These are phyloP conservation scores for Prunella vulgaris DNA, from an alignment of 257 asterid species.

Conservation along the genomic window DNA sequence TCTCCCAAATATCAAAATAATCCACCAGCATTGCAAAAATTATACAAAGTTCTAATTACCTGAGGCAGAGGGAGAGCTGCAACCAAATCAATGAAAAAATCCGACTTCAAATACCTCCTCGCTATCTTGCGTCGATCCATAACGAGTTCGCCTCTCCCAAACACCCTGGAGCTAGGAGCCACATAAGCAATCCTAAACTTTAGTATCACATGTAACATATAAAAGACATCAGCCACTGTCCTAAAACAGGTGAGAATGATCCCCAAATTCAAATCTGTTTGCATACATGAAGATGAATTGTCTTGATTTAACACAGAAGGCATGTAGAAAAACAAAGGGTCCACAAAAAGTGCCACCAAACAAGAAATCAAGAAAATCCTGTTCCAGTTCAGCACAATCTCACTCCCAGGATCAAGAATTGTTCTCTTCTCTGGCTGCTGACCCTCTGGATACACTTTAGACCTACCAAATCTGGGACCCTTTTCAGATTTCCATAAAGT, in stretches of 20 bases:
- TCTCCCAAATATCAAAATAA: neutral
- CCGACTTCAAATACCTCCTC: constrained; percentile 62
- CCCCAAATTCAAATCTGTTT: constrained; percentile 59
- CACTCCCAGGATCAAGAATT: constrained; percentile 82
- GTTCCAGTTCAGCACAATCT: constrained; percentile 68
- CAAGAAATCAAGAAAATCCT: constrained; percentile 67
- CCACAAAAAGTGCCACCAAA: constrained; percentile 73
- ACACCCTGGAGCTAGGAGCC: constrained; percentile 79
- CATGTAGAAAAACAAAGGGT: constrained; percentile 74
- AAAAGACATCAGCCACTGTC: constrained; percentile 72
- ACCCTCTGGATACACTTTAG: constrained; percentile 64
- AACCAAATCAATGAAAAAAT: constrained; percentile 60
- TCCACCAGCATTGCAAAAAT: neutral
- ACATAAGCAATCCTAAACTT: constrained; percentile 84
- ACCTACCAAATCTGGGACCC: constrained; percentile 48
- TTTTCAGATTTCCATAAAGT: constrained; percentile 43
- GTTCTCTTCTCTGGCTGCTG: constrained; percentile 39
- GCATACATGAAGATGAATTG: constrained; percentile 59
- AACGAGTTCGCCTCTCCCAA: constrained; percentile 92
- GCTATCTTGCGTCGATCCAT: constrained; percentile 62
- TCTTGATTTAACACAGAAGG: constrained; percentile 55
- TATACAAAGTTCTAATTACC: constrained; percentile 35
- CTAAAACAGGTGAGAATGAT: constrained; percentile 65
- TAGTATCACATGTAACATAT: constrained; percentile 50
- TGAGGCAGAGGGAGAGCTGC: constrained; percentile 93